Evolutionary conservation across 306 rosid genomes (phyloP), one percentile per base, ranked within the genome.

Genomic region (Cicer bijugum): DNA sequence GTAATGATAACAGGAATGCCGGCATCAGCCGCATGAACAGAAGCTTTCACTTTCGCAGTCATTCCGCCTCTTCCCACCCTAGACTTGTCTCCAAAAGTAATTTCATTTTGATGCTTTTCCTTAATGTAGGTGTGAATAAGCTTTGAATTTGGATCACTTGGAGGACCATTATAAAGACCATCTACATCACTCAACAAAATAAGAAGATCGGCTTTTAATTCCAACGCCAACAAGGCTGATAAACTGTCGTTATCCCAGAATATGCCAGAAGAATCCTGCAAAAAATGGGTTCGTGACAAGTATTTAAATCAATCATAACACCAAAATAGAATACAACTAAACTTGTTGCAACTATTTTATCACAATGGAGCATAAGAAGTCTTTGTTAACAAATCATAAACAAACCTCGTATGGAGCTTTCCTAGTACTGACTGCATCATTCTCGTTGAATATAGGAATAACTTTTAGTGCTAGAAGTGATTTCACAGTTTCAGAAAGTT

Each of bases 221-320:
- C 99, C 89, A 94, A 82, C 78, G 97, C 97, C 87, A 94, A 80
- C 52, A 94, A 87, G 75, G 99, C 99, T 23, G 99, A 89, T 84
- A 94, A 90, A 90, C 99, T 94, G 84, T 94, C 99, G 78, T 94
- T 94, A 75, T 94, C 99, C 99, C 99, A 94, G 87, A 94, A 94
- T 83, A 94, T 94, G 79, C 99, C 99, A 80, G 97, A 94, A 71
- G 97, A 88, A 78, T 91, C 99, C 97, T 93, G 94, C 76, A 83
- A 28, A 76, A 68, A 64, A 68, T 42, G 42, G 67, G 20, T 38
- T 23, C 53, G 67, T 50, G 20, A 33, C 57, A 71, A 74, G 12
- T 57, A 62, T 8, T 55, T 23, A 63, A 78, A 58, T 46, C 70
- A 50, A 74, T 69, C 56, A 43, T 67, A 67, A 20, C 43, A n/a